Evolutionary conservation across 345 rosid genomes (phyloP).

Genomic region (Corchorus olitorius): DNA sequence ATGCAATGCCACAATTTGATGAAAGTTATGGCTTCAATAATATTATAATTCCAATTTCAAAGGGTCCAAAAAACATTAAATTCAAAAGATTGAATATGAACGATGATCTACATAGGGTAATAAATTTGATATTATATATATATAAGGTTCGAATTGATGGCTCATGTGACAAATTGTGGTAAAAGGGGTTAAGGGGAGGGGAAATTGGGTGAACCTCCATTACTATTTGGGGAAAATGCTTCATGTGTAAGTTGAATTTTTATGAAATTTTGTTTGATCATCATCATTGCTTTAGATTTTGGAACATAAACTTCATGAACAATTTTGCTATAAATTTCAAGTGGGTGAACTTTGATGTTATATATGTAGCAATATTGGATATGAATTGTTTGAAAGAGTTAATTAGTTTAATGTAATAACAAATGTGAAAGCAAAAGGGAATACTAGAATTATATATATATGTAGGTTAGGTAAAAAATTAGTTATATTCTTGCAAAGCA

Average conservation of each 20-base stretch:
- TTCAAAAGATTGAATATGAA: too few relatives aligned
- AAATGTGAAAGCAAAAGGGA: background rate
- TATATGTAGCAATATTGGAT: too few relatives aligned
- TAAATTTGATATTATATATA: too few relatives aligned
- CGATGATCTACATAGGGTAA: too few relatives aligned
- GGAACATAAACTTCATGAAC: background rate
- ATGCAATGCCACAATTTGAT: background rate
- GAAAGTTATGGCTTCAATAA: too few relatives aligned
- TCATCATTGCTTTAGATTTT: background rate
- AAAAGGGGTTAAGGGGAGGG: background rate
- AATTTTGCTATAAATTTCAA: background rate
- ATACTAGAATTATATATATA: background rate
- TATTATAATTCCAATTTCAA: too few relatives aligned
- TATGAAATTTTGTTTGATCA: background rate
- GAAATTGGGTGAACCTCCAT: background rate
- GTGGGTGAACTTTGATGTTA: background rate
- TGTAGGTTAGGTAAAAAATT: conserved; percentile 5
- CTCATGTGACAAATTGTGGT: background rate
- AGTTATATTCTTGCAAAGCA: conserved; percentile 6
- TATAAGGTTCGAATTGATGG: background rate
- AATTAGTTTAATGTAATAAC: too few relatives aligned
- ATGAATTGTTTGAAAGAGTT: too few relatives aligned
- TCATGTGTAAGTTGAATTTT: background rate
- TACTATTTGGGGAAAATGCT: too few relatives aligned
- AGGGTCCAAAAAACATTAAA: too few relatives aligned